Base-by-base conservation (phyloP, 345 rosid genomes). In the Camelina hispida region DNA sequence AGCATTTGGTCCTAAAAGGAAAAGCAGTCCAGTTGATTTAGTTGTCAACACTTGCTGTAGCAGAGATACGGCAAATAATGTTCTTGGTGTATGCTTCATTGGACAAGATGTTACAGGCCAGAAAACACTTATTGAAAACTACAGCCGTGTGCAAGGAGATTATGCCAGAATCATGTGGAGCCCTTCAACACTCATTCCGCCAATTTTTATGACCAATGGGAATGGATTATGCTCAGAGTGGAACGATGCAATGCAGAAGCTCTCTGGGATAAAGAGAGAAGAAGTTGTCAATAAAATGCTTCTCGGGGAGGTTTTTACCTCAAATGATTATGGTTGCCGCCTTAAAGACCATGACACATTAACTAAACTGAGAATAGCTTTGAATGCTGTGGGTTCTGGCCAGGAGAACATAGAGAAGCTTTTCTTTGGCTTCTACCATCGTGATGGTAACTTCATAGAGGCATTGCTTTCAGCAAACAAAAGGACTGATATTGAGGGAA, bases 51-150 rank as follows among this genome's bases (percentile, higher is more conserved):
- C 91, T 61, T 92, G 97, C 79, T 87, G 91, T 81, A 90, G 86
- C 81, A 83, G 88, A 71, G 94, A 87, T 68, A 53, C 65, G 12
- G 68, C 53, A 75, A 87, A 80, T 58, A 88, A 81, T 56, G 82
- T 92, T 62, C 83, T 76, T 56, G 96, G 97, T 37, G 81, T 90
- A 59, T 92, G 97, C 83, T 90, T 92, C 56, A 81, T 88, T 57
- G 97, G 87, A 63, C 96, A 92, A 84, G 97, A 92, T 80, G 72
- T 88, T 53, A 90, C 92, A 0, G 86, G 85, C 17, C 88, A 92
- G 58, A 92, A 82, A 75, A 46, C 66, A 75, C 77, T 84, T 56
- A 78, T 65, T 66, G 89, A 88, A 76, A 90, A 83, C 60, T 90
- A 83, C 59, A 83, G 83, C 69, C 83, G 84, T 11, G 57, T 92